Percentiles rank a stretch among this genome's conserved stretches.
Evolutionary conservation across 208 protist genomes (phyloP).

Genomic region (Strigomonas oncopelti): DNA sequence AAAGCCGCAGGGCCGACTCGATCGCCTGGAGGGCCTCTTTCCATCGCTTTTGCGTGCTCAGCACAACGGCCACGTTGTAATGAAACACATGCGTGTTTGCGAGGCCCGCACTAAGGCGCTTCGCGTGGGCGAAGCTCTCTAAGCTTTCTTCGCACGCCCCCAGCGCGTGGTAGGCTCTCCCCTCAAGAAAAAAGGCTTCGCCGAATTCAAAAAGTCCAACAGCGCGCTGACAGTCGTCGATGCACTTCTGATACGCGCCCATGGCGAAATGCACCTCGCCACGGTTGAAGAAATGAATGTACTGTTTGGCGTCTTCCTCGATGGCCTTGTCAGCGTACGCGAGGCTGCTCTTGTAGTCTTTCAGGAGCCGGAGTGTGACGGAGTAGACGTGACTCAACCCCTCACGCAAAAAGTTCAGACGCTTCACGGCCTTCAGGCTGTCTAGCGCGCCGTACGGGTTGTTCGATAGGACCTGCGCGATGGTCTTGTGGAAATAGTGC

Average conservation of each 20-base stretch:
- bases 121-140: slow-evolving; percentile 53
- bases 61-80: slow-evolving; percentile 50
- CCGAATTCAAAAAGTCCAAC: slow-evolving; percentile 14
- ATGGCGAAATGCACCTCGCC: slow-evolving; percentile 30
- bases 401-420: neutral
- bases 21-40: slow-evolving; percentile 44
- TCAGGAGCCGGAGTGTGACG: slow-evolving; percentile 36
- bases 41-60: slow-evolving; percentile 24
- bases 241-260: slow-evolving; percentile 18
- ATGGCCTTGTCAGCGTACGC: slow-evolving; percentile 32
- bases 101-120: slow-evolving; percentile 36
- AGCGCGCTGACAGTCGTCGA: slow-evolving; percentile 19
- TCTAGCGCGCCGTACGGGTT: slow-evolving; percentile 40
- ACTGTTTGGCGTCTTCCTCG: neutral
- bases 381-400: slow-evolving; percentile 21
- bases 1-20: slow-evolving; percentile 35
- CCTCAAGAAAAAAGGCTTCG: slow-evolving; percentile 78
- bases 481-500: slow-evolving; percentile 3
- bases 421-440: slow-evolving; percentile 18
- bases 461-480: slow-evolving; percentile 16
- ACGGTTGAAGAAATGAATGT: slow-evolving; percentile 15
- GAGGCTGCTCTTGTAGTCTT: slow-evolving; percentile 42
- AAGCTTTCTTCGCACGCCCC: slow-evolving; percentile 43
- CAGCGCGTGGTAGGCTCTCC: slow-evolving; percentile 68
- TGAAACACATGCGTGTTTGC: slow-evolving; percentile 28